Conservation (phyloP, 495 filamentous ascomycete species). For the Geoglossum glabrum region DNA sequence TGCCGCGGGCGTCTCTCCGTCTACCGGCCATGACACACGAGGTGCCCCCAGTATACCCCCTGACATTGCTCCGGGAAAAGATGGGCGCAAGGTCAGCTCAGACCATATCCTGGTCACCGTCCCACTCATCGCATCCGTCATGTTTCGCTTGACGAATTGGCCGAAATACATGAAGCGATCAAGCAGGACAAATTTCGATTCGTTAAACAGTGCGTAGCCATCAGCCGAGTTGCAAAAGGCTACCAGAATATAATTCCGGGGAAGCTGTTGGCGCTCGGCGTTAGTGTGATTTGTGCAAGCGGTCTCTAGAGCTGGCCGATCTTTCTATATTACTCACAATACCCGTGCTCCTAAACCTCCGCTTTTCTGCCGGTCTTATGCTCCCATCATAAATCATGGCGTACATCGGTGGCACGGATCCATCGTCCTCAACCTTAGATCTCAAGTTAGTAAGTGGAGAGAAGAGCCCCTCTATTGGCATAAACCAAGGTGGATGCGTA, state of each 20-base stretch:
- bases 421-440: neutral
- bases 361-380: neutral
- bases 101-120: constrained; percentile 18
- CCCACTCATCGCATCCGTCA: constrained; percentile 19
- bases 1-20: neutral
- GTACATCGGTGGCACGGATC: neutral
- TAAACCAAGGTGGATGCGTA: neutral
- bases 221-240: neutral
- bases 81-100: constrained; percentile 11
- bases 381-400: neutral
- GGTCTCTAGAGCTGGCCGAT: neutral
- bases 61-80: neutral
- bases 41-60: neutral
- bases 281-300: neutral
- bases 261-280: neutral
- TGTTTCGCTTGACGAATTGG: constrained; percentile 20
- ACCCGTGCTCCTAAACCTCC: neutral
- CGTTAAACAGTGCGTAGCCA: constrained; percentile 11
- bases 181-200: constrained; percentile 14
- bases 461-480: too few relatives aligned
- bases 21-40: neutral
- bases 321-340: neutral
- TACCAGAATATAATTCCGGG: neutral
- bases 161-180: constrained; percentile 19
- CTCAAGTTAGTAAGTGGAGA: neutral